Evolutionary conservation across 2,329 filamentous ascomycete species (phyloP), one percentile per base, ranked within the genome.

Genomic region (Botrytis galanthina): DNA sequence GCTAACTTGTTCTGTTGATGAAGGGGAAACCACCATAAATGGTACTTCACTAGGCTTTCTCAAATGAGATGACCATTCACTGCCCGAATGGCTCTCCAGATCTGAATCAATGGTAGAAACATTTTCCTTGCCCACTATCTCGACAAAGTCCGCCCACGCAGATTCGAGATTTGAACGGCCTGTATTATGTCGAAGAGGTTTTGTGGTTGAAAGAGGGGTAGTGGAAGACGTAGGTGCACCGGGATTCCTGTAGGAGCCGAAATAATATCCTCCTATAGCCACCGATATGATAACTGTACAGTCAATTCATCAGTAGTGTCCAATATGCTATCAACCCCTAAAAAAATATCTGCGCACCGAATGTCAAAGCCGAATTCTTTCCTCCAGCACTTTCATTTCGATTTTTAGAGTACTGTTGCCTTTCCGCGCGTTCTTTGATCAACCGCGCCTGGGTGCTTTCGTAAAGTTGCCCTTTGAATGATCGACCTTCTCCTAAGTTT

Each of bases 1-100:
- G n/a, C 92, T 92, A 14, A 97, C 94, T 78, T 98, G 91, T 76
- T 95, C 91, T 1, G 95, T 98, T 51, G 87, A 89, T 61, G 83
- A 85, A 0, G 94, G 95, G 80, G 91, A 95, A 59, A 97, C 87
- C 70, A 98, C 86, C 81, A 94, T 87, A 80, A 92, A 92, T 20
- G 89, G 86, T 62, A 85, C 83, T 74, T 89, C 84, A 3, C 84
- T 80, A 22, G 84, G 82, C 44, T 83, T 82, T 66, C 84, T 82
- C 64, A 83, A 84, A 81, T 91, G 88, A 44, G 88, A 87, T 62
- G 89, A 91, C 89, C 89, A 92, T 62, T 87, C 86, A 37, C 89
- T 91, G 44, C 85, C 86, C 51, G 89, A 82, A 80, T 92, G 90
- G 68, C 84, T 82, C 39, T 85, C 82, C 48, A 91, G 82, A 77